phyloP scores from a whole-genome alignment of 225 moss, liverwort and hornwort genomes.

The Sphagnum tenellum region DNA sequence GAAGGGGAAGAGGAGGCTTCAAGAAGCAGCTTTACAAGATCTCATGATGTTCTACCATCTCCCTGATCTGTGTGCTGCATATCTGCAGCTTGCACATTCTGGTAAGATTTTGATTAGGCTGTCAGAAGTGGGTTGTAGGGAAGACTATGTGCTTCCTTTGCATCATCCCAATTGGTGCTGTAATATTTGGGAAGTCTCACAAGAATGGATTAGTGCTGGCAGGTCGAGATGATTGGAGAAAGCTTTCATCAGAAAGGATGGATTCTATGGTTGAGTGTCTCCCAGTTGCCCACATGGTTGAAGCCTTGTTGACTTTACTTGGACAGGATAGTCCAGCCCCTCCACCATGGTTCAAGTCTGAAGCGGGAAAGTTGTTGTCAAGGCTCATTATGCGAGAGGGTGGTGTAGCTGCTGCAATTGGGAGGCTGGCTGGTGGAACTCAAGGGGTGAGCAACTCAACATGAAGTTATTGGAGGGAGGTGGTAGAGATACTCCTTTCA shows the following conservation, averaged over 20 bases:
- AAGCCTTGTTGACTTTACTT: conserved; percentile 65
- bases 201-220: conserved; percentile 5
- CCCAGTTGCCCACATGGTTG: conserved; percentile 68
- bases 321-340: conserved; percentile 41
- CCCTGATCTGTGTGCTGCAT: conserved; percentile 72
- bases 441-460: conserved; percentile 33
- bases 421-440: conserved; percentile 65
- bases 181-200: too few species aligned
- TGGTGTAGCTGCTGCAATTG: conserved; percentile 66
- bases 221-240: conserved; percentile 43
- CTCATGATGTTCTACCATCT: conserved; percentile 69
- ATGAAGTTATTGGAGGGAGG: too few species aligned
- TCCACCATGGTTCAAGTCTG: conserved; percentile 65
- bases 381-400: conserved; percentile 53
- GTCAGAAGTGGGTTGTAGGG: not conserved
- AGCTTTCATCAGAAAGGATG: conserved; percentile 39
- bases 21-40: conserved; percentile 47
- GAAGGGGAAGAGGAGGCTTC: conserved; percentile 17
- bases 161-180: too few species aligned
- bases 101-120: conserved; percentile 12
- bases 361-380: conserved; percentile 76
- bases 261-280: conserved; percentile 38
- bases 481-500: too few species aligned
- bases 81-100: conserved; percentile 51
- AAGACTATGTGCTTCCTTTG: too few species aligned